Conservation (phyloP, 2,329 filamentous ascomycete genomes). For the Aspergillus quadricinctus region DNA sequence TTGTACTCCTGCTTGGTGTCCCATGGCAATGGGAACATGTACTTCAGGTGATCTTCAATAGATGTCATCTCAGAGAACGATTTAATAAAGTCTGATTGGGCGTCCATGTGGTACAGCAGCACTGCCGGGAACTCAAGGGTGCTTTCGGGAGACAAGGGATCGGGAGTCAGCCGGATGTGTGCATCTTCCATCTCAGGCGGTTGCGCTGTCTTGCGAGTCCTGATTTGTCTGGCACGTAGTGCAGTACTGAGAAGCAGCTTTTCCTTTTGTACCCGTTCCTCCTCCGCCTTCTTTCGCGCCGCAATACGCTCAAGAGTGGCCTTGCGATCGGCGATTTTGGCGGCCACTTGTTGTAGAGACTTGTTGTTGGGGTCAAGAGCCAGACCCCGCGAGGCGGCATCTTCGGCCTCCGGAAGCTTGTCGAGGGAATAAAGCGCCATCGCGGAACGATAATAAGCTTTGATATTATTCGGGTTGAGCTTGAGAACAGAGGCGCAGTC, state of each 20-base stretch:
- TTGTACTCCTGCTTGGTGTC: conserved; percentile 66
- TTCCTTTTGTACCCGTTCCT: conserved; percentile 48
- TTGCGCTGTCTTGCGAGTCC: conserved; percentile 60
- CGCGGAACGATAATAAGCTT: conserved; percentile 84
- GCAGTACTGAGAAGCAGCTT: conserved; percentile 61
- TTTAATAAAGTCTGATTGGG: conserved; percentile 89
- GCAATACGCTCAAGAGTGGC: conserved; percentile 53
- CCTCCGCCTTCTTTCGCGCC: conserved; percentile 51
- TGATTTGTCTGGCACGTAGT: conserved; percentile 66
- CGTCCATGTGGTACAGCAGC: conserved; percentile 76
- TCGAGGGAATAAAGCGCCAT: conserved; percentile 73
- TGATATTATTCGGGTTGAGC: conserved; percentile 75
- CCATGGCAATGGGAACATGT: conserved; percentile 88
- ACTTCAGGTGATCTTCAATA: conserved; percentile 72
- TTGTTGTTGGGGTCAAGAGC: conserved; percentile 66
- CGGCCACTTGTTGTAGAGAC: conserved; percentile 58
- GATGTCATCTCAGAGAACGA: conserved; percentile 73
- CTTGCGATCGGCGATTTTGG: conserved; percentile 60
- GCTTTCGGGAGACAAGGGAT: conserved; percentile 69
- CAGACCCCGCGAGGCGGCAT: conserved; percentile 71
- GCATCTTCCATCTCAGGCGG: conserved; percentile 89
- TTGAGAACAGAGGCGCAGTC: conserved; percentile 78
- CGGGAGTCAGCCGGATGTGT: conserved; percentile 62
- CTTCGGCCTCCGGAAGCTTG: conserved; percentile 73
- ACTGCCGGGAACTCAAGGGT: conserved; percentile 72